Conservation (phyloP, 495 filamentous ascomycete genomes). For the Cercophora samala region DNA sequence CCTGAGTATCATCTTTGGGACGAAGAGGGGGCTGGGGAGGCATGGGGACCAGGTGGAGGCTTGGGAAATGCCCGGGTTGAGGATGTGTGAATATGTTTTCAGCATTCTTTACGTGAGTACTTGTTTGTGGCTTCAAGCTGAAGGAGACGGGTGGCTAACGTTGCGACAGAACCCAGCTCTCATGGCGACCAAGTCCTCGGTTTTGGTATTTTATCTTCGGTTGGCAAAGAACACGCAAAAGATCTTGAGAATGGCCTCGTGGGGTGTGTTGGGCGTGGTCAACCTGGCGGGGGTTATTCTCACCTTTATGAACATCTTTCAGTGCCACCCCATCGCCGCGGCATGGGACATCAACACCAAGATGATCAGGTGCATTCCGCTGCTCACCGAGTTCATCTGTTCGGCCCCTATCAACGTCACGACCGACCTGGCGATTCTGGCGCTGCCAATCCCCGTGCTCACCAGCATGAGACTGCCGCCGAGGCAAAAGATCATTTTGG, state of each 20-base stretch:
- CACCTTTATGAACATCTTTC: conserved; percentile 83
- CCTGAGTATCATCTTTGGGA: conserved; percentile 71
- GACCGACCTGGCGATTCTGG: conserved; percentile 78
- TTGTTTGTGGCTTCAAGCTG: background rate
- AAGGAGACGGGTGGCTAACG: background rate
- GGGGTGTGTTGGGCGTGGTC: conserved; percentile 67
- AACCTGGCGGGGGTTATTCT: conserved; percentile 74
- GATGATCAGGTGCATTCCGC: conserved; percentile 60
- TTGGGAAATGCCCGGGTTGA: conserved; percentile 48
- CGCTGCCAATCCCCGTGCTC: conserved; percentile 82
- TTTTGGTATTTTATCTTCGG: conserved; percentile 82
- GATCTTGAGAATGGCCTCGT: conserved; percentile 66
- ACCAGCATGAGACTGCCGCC: conserved; percentile 78
- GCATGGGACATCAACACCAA: conserved; percentile 50
- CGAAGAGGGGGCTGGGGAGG: conserved; percentile 67
- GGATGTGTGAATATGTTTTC: conserved; percentile 73
- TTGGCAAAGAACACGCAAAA: conserved; percentile 68
- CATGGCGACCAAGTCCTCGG: conserved; percentile 86
- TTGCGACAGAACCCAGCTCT: conserved; percentile 73
- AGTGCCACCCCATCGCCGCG: conserved; percentile 72
- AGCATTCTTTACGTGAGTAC: conserved; percentile 74
- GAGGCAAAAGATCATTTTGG: conserved; percentile 79
- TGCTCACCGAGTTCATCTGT: conserved; percentile 78
- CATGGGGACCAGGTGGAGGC: conserved; percentile 62
- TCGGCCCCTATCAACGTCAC: conserved; percentile 80